Conservation (phyloP, 495 filamentous ascomycete genomes). For the Penicillium lagena region DNA sequence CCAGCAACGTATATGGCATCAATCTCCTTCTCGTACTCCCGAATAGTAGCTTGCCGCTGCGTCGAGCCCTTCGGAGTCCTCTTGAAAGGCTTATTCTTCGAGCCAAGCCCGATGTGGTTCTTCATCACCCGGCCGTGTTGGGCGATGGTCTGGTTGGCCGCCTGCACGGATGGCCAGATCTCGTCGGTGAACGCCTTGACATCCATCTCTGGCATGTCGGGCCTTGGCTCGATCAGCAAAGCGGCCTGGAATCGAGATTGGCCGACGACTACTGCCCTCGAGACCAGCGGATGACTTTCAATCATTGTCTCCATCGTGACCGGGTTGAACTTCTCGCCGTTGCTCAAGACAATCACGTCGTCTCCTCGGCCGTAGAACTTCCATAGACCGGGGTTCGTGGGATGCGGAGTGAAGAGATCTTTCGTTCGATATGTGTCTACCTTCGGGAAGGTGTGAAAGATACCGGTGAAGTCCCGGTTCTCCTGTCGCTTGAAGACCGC, state of each 20-base stretch:
- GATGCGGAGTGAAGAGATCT: slow-evolving; percentile 47
- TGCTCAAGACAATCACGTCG: slow-evolving; percentile 37
- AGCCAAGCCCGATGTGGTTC: slow-evolving; percentile 24
- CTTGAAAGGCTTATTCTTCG: slow-evolving; percentile 45
- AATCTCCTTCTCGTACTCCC: slow-evolving; percentile 21
- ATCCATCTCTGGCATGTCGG: slow-evolving; percentile 12
- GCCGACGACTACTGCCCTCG: slow-evolving; percentile 28
- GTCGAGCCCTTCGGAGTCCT: slow-evolving; percentile 46
- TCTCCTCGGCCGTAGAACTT: slow-evolving; percentile 26
- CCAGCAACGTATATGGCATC: slow-evolving; percentile 16
- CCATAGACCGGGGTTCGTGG: slow-evolving; percentile 23
- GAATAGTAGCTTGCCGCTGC: slow-evolving; percentile 19
- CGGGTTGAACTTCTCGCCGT: slow-evolving; percentile 40
- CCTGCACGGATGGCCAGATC: slow-evolving; percentile 39
- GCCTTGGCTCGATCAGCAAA: slow-evolving; percentile 30
- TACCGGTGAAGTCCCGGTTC: slow-evolving; percentile 27
- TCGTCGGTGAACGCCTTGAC: slow-evolving; percentile 22
- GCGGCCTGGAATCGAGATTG: slow-evolving; percentile 24
- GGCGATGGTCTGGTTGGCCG: slow-evolving; percentile 38
- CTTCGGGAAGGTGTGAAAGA: slow-evolving; percentile 53
- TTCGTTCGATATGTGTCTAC: slow-evolving; percentile 45
- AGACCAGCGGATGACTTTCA: slow-evolving; percentile 17
- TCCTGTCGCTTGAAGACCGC: slow-evolving; percentile 15
- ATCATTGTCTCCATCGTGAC: slow-evolving; percentile 27
- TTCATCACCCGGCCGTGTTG: slow-evolving; percentile 20